phyloP scores from a whole-genome alignment of 2,329 filamentous ascomycete species.

The Xylaria sp. region DNA sequence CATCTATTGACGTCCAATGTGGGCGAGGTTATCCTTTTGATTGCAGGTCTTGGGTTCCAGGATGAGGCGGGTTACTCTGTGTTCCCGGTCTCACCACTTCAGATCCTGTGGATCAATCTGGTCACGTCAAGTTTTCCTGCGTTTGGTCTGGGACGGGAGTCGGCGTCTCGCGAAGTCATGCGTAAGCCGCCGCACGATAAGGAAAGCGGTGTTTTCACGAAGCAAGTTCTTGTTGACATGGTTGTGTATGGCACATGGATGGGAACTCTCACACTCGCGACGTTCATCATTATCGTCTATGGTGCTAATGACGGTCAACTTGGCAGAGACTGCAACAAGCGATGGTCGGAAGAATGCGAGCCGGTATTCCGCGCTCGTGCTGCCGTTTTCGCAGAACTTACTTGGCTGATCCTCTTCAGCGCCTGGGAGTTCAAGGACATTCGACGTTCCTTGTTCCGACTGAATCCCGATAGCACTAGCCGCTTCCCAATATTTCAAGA shows the following conservation, averaged over 20 bases:
- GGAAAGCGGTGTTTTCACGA: slow-evolving; percentile 77
- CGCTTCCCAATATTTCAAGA: slow-evolving; percentile 68
- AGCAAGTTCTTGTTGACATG: slow-evolving; percentile 82
- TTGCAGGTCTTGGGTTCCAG: slow-evolving; percentile 85
- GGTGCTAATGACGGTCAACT: slow-evolving; percentile 66
- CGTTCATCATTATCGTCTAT: slow-evolving; percentile 74
- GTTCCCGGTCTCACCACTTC: slow-evolving; percentile 85
- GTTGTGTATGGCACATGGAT: slow-evolving; percentile 82
- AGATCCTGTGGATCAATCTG: slow-evolving; percentile 97
- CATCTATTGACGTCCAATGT: slow-evolving; percentile 85
- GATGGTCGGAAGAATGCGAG: slow-evolving; percentile 65
- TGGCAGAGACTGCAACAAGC: slow-evolving; percentile 71
- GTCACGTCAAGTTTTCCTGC: slow-evolving; percentile 88
- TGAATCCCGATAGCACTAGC: slow-evolving; percentile 65
- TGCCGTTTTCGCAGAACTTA: slow-evolving; percentile 77
- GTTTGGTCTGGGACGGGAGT: slow-evolving; percentile 86
- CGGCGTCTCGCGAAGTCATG: slow-evolving; percentile 81
- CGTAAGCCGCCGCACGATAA: slow-evolving; percentile 79
- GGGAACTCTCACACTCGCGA: slow-evolving; percentile 72
- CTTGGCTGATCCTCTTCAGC: slow-evolving; percentile 77
- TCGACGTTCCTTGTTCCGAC: slow-evolving; percentile 76
- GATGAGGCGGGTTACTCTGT: slow-evolving; percentile 78
- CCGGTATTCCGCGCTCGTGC: slow-evolving; percentile 76
- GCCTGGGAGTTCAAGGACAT: slow-evolving; percentile 84
- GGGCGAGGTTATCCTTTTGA: slow-evolving; percentile 82